These are phyloP conservation scores for Amanita pallidorosea DNA, from an alignment of 768 basidiomycete genomes.

Conservation along the genomic window DNA sequence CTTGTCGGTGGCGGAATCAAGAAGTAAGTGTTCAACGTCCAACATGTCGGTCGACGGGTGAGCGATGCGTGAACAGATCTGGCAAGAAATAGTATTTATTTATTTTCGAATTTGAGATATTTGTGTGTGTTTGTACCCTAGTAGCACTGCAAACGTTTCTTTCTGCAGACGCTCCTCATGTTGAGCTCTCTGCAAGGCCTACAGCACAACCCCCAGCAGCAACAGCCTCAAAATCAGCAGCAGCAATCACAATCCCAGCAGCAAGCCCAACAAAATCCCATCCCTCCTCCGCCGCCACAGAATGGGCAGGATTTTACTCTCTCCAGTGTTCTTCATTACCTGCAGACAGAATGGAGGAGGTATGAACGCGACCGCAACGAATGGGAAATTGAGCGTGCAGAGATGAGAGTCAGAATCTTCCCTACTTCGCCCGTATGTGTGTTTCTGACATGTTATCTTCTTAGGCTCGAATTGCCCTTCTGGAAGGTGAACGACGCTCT, in stretches of 20 bases:
- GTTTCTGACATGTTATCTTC: conserved; percentile 17
- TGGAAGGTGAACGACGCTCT: conserved; percentile 94
- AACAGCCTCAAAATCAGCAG: conserved; percentile 56
- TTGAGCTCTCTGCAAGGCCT: conserved; percentile 60
- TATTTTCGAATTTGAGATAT: conserved; percentile 11
- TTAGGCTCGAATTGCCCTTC: conserved; percentile 90
- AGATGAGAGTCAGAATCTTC: conserved; percentile 78
- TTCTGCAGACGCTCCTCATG: conserved; percentile 37
- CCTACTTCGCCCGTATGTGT: conserved; percentile 12
- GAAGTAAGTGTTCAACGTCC: conserved; percentile 47
- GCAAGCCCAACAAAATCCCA: conserved; percentile 43
- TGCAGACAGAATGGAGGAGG: conserved; percentile 96
- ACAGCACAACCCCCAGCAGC: conserved; percentile 45
- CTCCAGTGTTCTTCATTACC: conserved; percentile 90
- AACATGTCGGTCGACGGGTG: neutral
- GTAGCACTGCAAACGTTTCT: neutral
- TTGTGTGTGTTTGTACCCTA: conserved; percentile 30
- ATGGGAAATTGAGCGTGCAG: conserved; percentile 99
- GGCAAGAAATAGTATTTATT: conserved; percentile 49
- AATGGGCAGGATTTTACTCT: conserved; percentile 90
- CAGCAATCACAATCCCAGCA: conserved; percentile 39
- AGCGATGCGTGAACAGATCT: conserved; percentile 30
- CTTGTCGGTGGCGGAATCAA: conserved; percentile 71
- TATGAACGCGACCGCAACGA: conserved; percentile 99
- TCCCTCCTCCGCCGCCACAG: conserved; percentile 70